These are phyloP conservation scores for Aphanomyces euteiches DNA, from an alignment of 352 stramenopile genomes.

Conservation along the genomic window DNA sequence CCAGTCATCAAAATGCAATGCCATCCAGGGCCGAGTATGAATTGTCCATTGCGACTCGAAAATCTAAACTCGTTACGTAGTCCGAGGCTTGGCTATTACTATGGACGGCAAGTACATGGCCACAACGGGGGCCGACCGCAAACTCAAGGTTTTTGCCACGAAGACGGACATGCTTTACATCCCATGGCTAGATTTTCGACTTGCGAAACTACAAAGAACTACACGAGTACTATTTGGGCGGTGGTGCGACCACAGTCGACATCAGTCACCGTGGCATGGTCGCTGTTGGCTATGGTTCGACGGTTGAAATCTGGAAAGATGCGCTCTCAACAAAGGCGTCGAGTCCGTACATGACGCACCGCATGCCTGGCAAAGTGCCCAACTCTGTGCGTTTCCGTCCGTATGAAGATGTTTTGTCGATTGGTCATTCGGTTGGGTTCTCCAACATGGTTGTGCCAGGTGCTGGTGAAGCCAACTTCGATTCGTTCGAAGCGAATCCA, in stretches of 20 bases:
- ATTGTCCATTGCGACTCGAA: background rate
- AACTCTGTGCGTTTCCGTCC: slow-evolving; percentile 93
- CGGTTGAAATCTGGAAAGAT: slow-evolving; percentile 91
- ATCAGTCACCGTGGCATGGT: slow-evolving; percentile 95
- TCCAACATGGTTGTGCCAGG: slow-evolving; percentile 93
- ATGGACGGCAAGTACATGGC: slow-evolving; percentile 93
- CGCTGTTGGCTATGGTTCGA: slow-evolving; percentile 89
- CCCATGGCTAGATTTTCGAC: slow-evolving; percentile 89
- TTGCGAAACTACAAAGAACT: slow-evolving; percentile 94
- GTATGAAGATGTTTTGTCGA: slow-evolving; percentile 96
- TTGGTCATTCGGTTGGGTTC: slow-evolving; percentile 89
- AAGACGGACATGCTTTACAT: background rate
- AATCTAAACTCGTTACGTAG: slow-evolving; percentile 35
- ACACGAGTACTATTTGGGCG: slow-evolving; percentile 90
- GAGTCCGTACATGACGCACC: slow-evolving; percentile 89
- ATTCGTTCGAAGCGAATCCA: slow-evolving; percentile 97
- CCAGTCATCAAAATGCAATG: slow-evolving; percentile 97
- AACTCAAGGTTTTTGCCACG: slow-evolving; percentile 70
- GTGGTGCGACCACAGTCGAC: slow-evolving; percentile 86
- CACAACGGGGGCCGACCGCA: slow-evolving; percentile 91
- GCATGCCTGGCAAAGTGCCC: slow-evolving; percentile 77
- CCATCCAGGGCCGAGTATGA: slow-evolving; percentile 92
- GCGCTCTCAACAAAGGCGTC: slow-evolving; percentile 72
- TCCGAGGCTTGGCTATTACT: slow-evolving; percentile 91
- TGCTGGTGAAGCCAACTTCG: slow-evolving; percentile 96